Conservation (phyloP, 768 basidiomycete genomes). For the Trametes villosa region DNA sequence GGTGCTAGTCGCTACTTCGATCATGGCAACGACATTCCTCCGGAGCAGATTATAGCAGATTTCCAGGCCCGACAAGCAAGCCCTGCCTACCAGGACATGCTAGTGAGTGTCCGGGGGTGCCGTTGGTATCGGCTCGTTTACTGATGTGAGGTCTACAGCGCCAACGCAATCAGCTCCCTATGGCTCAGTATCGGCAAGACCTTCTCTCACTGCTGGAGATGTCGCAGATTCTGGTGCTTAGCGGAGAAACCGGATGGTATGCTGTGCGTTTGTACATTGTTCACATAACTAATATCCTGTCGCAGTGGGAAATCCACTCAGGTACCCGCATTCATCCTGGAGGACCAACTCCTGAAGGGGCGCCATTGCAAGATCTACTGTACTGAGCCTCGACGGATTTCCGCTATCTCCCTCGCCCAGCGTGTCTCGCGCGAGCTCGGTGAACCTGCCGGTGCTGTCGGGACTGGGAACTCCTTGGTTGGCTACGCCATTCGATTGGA, state of each 20-base stretch:
- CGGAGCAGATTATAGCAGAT: slow-evolving; percentile 58
- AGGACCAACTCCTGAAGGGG: slow-evolving; percentile 83
- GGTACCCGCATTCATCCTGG: slow-evolving; percentile 91
- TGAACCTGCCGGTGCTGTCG: slow-evolving; percentile 77
- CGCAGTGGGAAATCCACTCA: slow-evolving; percentile 95
- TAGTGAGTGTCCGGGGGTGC: slow-evolving; percentile 54
- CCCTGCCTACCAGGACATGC: slow-evolving; percentile 83
- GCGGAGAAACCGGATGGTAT: slow-evolving; percentile 79
- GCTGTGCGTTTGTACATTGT: slow-evolving; percentile 36
- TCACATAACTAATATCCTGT: slow-evolving; percentile 34
- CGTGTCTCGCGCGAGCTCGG: slow-evolving; percentile 94
- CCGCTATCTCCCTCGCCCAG: slow-evolving; percentile 93
- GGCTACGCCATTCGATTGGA: slow-evolving; percentile 96
- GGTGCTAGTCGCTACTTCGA: background rate
- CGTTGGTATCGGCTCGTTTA: background rate
- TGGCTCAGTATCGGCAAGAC: slow-evolving; percentile 76
- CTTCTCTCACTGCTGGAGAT: slow-evolving; percentile 72
- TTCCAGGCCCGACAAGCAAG: slow-evolving; percentile 67
- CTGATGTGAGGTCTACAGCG: slow-evolving; percentile 42
- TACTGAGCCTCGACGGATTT: slow-evolving; percentile 94
- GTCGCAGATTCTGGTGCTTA: slow-evolving; percentile 87
- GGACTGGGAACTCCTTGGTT: slow-evolving; percentile 77
- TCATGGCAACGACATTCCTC: slow-evolving; percentile 25
- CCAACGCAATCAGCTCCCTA: slow-evolving; percentile 81
- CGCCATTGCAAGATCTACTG: slow-evolving; percentile 89